Evolutionary conservation across 805 yeast species (phyloP).

Genomic region (Wickerhamiella brachini): DNA sequence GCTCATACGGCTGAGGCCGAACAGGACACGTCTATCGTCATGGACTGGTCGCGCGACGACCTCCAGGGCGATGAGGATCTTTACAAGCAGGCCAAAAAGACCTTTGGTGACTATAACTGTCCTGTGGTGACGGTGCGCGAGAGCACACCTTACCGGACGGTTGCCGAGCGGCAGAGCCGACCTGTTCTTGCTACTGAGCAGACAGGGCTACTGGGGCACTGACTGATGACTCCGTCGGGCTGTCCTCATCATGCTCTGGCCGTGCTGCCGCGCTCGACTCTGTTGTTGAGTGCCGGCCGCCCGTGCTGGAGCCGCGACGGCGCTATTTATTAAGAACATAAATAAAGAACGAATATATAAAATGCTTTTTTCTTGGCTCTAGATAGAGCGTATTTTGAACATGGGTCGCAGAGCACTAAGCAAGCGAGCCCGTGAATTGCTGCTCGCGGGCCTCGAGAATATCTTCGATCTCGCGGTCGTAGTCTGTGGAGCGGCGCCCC

Average conservation of each 20-base stretch:
- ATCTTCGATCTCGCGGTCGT: conserved; percentile 26
- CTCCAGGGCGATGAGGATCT: conserved; percentile 23
- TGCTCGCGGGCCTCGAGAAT: conserved; percentile 26
- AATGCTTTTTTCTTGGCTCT: not conserved
- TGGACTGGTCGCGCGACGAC: conserved; percentile 9
- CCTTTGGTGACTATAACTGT: conserved; percentile 31
- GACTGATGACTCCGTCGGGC: no score
- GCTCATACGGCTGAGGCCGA: not conserved
- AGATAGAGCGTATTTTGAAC: no score
- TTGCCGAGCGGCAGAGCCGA: conserved; percentile 6
- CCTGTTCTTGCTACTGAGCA: not conserved
- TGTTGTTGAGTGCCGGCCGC: no score
- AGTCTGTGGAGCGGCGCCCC: conserved; percentile 18
- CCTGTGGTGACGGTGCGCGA: conserved; percentile 28
- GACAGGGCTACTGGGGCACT: not conserved
- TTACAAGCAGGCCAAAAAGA: conserved; percentile 22
- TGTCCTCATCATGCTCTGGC: no score
- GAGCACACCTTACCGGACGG: conserved; percentile 10
- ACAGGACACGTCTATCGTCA: not conserved
- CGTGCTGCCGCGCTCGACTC: no score
- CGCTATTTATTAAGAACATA: not conserved
- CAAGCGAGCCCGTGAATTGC: conserved; percentile 7
- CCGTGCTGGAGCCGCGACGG: no score
- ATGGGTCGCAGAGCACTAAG: not conserved
- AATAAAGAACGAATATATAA: not conserved